A percentile compares a stretch with the other conserved stretches of the same genome.
Evolutionary conservation across 768 basidiomycete genomes (phyloP).

Genomic region (Mycena indigotica): DNA sequence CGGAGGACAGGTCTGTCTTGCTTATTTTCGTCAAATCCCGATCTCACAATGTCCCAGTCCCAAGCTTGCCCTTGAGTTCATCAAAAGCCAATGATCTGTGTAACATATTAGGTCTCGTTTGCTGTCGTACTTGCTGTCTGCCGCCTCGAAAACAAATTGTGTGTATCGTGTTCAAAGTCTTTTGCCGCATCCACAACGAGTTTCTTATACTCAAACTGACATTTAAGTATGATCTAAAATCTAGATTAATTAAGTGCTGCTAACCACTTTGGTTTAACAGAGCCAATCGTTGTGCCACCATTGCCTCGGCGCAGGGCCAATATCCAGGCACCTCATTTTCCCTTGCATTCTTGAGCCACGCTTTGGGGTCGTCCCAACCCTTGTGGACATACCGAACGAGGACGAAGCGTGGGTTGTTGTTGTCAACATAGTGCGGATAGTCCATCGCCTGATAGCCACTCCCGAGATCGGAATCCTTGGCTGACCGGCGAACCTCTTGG

Average conservation of each 20-base stretch:
- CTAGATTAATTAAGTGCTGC: too few species aligned
- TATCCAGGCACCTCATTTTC: background rate
- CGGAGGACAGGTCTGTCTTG: conserved; percentile 70
- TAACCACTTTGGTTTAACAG: too few species aligned
- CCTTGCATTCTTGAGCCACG: background rate
- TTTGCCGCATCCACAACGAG: too few species aligned
- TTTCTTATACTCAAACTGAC: background rate
- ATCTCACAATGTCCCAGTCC: conserved; percentile 43
- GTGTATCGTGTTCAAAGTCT: too few species aligned
- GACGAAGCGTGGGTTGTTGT: background rate
- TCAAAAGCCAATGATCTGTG: conserved; percentile 47
- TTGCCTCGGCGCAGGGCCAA: conserved; percentile 7
- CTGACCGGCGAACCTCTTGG: background rate
- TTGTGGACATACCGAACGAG: background rate
- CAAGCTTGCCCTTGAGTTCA: conserved; percentile 65
- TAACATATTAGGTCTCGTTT: conserved; percentile 3
- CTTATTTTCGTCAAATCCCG: background rate
- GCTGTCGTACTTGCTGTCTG: conserved; percentile 21
- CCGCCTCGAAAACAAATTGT: conserved; percentile 9
- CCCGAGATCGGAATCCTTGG: background rate
- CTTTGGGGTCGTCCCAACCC: background rate
- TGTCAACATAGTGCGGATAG: background rate
- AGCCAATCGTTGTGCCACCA: background rate
- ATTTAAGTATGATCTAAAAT: too few species aligned
- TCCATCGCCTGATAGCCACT: background rate